These are phyloP conservation scores for Xerophyta viscosa DNA, from an alignment of 106 monocot genomes.

Conservation along the genomic window DNA sequence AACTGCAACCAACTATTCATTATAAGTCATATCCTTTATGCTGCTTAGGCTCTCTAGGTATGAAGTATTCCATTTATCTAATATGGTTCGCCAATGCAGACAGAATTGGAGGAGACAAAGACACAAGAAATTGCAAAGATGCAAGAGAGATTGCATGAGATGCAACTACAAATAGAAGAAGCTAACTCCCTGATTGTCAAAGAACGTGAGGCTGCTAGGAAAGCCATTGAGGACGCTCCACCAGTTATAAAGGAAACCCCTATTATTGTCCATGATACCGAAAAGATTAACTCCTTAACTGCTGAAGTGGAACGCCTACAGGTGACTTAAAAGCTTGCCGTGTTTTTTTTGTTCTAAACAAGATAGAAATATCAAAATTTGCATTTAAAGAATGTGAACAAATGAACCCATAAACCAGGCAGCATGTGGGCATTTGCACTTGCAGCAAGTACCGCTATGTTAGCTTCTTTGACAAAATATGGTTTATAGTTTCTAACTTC, in stretches of 20 bases:
- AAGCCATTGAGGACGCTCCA: constrained; percentile 81
- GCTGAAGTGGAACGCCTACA: constrained; percentile 72
- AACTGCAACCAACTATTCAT: no score
- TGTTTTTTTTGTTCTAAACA: background rate
- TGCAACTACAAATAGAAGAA: constrained; percentile 55
- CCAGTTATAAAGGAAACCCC: constrained; percentile 83
- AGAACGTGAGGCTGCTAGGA: constrained; percentile 73
- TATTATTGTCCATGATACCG: constrained; percentile 73
- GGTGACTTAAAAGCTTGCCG: constrained; percentile 27
- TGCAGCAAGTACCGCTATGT: no score
- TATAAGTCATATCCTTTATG: no score
- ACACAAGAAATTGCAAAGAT: constrained; percentile 67
- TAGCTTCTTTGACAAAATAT: no score
- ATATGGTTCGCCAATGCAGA: no score
- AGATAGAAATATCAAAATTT: background rate
- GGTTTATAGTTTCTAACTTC: no score
- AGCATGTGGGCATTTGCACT: no score
- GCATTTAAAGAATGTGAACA: background rate
- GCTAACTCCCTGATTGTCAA: constrained; percentile 48
- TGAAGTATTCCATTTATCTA: no score
- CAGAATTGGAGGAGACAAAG: constrained; percentile 85
- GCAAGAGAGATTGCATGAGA: constrained; percentile 62
- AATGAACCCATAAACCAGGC: no score
- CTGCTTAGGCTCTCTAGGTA: no score
- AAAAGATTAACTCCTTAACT: constrained; percentile 65